phyloP scores from a whole-genome alignment of 306 rosid genomes.

The Cicer pinnatifidum region DNA sequence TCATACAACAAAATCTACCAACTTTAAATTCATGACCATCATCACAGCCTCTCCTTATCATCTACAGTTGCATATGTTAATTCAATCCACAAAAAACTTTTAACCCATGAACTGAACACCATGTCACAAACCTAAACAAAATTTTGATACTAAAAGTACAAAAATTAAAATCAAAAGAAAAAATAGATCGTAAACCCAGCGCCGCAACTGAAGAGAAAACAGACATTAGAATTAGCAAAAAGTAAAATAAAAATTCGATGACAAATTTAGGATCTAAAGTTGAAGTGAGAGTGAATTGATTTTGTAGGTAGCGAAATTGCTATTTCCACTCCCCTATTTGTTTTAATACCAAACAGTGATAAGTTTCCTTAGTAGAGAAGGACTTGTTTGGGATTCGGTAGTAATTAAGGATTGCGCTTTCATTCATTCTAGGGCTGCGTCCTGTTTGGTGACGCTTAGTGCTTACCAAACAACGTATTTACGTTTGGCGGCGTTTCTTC shows the following conservation, averaged over 20 bases:
- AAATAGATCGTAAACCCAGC: neutral
- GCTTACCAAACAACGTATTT: no score
- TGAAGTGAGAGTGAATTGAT: neutral
- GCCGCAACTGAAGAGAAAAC: neutral
- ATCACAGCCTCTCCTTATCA: neutral
- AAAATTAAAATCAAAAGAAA: neutral
- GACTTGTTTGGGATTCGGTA: neutral
- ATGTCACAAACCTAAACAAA: neutral
- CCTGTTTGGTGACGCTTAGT: neutral
- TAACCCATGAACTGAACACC: neutral
- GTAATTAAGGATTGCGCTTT: neutral
- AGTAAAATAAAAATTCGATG: neutral
- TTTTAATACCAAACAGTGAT: neutral
- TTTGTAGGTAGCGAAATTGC: conserved; percentile 13
- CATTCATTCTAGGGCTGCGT: neutral
- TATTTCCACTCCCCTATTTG: neutral
- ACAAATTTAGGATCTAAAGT: neutral
- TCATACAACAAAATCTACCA: conserved; percentile 1
- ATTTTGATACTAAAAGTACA: neutral
- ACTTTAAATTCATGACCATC: neutral
- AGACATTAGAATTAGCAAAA: neutral
- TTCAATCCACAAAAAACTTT: neutral
- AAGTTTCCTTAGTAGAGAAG: neutral
- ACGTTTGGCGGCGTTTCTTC: neutral
- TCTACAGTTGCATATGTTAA: neutral